Percentiles rank a stretch among this genome's conserved stretches.
Evolutionary conservation across 352 stramenopile genomes (phyloP).

Genomic region (Globisporangium barbulae): DNA sequence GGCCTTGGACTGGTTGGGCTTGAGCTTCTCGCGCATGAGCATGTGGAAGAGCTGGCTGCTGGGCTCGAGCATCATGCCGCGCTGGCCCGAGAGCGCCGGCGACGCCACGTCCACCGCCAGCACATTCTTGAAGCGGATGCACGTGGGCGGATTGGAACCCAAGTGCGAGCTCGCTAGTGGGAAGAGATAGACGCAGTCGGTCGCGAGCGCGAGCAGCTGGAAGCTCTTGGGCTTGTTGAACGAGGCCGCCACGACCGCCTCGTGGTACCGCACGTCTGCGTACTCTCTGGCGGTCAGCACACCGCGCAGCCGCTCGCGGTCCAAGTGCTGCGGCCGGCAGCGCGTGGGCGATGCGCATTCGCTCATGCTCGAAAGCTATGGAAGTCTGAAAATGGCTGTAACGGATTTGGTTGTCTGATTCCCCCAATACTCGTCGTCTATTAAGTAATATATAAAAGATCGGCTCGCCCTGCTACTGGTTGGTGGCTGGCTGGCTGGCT

Average conservation of each 20-base stretch:
- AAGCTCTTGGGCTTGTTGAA: slow-evolving; percentile 24
- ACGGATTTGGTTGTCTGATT: not conserved
- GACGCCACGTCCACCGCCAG: slow-evolving; percentile 34
- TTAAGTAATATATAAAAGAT: slow-evolving; percentile 28
- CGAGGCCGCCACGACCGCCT: slow-evolving; percentile 46
- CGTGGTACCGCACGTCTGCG: slow-evolving; percentile 42
- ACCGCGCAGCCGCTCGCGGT: slow-evolving; percentile 46
- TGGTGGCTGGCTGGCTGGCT: not conserved
- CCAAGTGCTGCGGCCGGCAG: slow-evolving; percentile 50
- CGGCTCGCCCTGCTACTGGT: not conserved
- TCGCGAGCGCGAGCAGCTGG: slow-evolving; percentile 49
- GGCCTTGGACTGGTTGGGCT: slow-evolving; percentile 6
- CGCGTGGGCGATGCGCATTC: slow-evolving; percentile 36
- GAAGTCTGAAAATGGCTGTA: not conserved
- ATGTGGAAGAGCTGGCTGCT: slow-evolving; percentile 56
- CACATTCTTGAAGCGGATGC: slow-evolving; percentile 27
- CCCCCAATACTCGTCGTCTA: slow-evolving; percentile 9
- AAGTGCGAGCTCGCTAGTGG: slow-evolving; percentile 27
- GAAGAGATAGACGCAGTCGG: slow-evolving; percentile 43
- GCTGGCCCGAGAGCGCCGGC: slow-evolving; percentile 32
- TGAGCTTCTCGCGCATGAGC: slow-evolving; percentile 15
- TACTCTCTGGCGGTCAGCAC: slow-evolving; percentile 33
- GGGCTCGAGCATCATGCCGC: slow-evolving; percentile 40
- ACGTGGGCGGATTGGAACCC: slow-evolving; percentile 12
- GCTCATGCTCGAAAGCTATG: slow-evolving; percentile 7